phyloP scores from a whole-genome alignment of 768 basidiomycete species.

The Baorangia bicolor region DNA sequence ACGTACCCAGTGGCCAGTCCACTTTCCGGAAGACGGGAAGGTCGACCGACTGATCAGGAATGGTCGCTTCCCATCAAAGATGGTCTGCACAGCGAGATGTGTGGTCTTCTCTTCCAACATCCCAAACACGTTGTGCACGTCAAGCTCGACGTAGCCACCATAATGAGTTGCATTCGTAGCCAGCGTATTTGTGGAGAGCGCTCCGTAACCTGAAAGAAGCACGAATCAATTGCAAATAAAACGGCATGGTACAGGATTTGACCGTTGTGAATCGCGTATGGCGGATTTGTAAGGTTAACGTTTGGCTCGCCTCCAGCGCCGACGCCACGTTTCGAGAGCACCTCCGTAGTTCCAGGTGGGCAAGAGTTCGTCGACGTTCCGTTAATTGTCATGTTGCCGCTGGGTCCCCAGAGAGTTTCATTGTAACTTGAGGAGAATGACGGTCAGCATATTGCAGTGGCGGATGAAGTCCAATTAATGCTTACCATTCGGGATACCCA shows the following conservation, averaged over 20 bases:
- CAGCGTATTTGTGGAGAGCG: slow-evolving; percentile 53
- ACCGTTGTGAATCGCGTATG: slow-evolving; percentile 76
- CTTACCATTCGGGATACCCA: slow-evolving; percentile 70
- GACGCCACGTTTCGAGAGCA: slow-evolving; percentile 42
- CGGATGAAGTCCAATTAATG: background rate
- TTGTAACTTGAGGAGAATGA: slow-evolving; percentile 49
- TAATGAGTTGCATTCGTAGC: slow-evolving; percentile 73
- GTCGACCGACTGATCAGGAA: slow-evolving; percentile 73
- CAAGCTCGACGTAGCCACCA: slow-evolving; percentile 59
- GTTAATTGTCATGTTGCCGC: slow-evolving; percentile 74
- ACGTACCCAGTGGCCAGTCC: slow-evolving; percentile 70
- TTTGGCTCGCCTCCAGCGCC: slow-evolving; percentile 49
- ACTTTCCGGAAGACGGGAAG: slow-evolving; percentile 64
- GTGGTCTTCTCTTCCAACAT: slow-evolving; percentile 70
- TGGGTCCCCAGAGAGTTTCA: slow-evolving; percentile 56
- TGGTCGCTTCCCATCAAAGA: slow-evolving; percentile 60
- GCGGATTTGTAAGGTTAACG: slow-evolving; percentile 55
- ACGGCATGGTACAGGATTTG: slow-evolving; percentile 5
- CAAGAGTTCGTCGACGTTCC: slow-evolving; percentile 56
- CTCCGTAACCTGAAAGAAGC: slow-evolving; percentile 42
- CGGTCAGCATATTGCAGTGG: background rate
- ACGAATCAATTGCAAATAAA: background rate
- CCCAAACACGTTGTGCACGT: slow-evolving; percentile 71
- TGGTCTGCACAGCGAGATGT: slow-evolving; percentile 51
- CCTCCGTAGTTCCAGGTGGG: slow-evolving; percentile 7